Percentiles rank a stretch among this genome's conserved stretches.
Evolutionary conservation across 2,329 filamentous ascomycete genomes (phyloP).

Genomic region (Grosmannia clavigera): DNA sequence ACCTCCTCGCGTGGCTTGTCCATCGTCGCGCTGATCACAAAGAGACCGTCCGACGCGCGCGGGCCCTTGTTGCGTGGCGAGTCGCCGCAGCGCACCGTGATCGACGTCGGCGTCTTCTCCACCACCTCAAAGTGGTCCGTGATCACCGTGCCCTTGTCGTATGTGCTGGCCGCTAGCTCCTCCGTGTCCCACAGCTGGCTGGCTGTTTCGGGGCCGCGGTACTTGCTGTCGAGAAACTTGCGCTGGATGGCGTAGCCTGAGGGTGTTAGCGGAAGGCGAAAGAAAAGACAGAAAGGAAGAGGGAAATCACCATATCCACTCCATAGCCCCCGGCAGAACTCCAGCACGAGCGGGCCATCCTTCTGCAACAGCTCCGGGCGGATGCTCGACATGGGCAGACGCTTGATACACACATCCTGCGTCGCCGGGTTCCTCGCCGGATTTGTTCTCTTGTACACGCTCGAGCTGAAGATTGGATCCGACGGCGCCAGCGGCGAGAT

Average conservation of each 20-base stretch:
- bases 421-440: slow-evolving; percentile 48
- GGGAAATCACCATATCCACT: slow-evolving; percentile 43
- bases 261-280: background rate
- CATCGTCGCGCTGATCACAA: slow-evolving; percentile 49
- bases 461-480: slow-evolving; percentile 49
- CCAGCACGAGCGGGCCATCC: slow-evolving; percentile 44
- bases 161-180: slow-evolving; percentile 41
- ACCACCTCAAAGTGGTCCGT: slow-evolving; percentile 64
- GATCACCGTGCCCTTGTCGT: slow-evolving; percentile 50
- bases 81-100: slow-evolving; percentile 54
- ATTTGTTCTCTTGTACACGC: slow-evolving; percentile 47
- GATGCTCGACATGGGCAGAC: slow-evolving; percentile 50
- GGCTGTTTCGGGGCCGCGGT: slow-evolving; percentile 40
- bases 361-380: slow-evolving; percentile 51
- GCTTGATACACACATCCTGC: slow-evolving; percentile 52
- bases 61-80: slow-evolving; percentile 44
- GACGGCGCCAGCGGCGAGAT: slow-evolving; percentile 43
- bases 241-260: slow-evolving; percentile 47
- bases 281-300: background rate
- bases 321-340: slow-evolving; percentile 58
- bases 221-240: slow-evolving; percentile 45
- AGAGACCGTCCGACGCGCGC: slow-evolving; percentile 51
- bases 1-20: slow-evolving; percentile 47
- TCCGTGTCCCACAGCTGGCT: slow-evolving; percentile 48
- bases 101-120: slow-evolving; percentile 45